Evolutionary conservation across 2,329 filamentous ascomycete genomes (phyloP).

Genomic region (Pseudogymnoascus sp.): DNA sequence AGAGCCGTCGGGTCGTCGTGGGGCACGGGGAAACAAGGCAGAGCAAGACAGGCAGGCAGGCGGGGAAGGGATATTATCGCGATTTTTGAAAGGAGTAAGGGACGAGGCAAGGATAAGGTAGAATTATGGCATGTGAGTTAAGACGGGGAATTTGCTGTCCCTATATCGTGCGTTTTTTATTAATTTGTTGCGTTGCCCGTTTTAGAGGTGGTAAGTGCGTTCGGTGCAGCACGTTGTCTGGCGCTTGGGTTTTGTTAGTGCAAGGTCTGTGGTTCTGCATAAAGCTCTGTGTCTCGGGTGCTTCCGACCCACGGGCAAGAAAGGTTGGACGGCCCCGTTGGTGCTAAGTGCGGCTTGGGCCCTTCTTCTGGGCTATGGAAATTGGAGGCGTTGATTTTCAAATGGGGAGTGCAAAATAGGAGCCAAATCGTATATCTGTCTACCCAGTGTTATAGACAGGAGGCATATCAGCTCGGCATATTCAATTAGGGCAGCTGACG

Average conservation of each 20-base stretch:
- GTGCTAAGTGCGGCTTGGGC: not conserved
- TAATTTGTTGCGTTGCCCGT: not conserved
- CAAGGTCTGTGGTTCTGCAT: conserved; percentile 2
- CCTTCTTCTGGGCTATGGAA: not conserved
- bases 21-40: not conserved
- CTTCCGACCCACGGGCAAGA: not conserved
- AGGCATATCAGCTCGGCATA: not conserved
- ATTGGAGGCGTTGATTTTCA: not conserved
- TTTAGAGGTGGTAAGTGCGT: not conserved
- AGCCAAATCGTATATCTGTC: not conserved
- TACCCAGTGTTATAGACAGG: not conserved
- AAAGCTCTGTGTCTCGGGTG: not conserved
- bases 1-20: not conserved
- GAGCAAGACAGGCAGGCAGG: not conserved
- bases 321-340: not conserved
- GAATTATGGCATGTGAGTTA: not conserved
- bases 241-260: not conserved
- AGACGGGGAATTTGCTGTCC: not conserved
- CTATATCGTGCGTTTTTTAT: not conserved
- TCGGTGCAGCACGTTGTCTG: not conserved
- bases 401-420: not conserved
- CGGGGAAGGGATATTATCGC: not conserved
- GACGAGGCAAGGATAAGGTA: not conserved
- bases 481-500: not conserved
- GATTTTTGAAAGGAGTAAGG: not conserved